Base-by-base conservation (phyloP, 179 eudicot genomes). In the Drosera spatulata region DNA sequence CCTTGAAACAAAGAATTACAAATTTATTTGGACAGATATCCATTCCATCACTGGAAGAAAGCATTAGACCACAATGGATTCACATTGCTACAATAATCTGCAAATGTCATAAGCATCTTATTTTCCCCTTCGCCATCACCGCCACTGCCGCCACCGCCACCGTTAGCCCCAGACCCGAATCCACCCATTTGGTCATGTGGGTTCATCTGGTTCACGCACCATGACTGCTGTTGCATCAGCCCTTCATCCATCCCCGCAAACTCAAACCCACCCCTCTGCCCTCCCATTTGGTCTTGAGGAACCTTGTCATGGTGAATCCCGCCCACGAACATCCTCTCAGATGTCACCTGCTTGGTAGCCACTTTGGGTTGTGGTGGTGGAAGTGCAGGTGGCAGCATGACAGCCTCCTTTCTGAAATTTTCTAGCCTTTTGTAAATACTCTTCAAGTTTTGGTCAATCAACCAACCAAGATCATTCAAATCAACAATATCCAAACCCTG, bases 391-490 rank as follows among this genome's bases (percentile, higher is more conserved):
- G 55, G 56, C 37, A 7, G 33, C 22, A 22, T 7, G 13, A 22
- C 56, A 1, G 56, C 56, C 6, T 33, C 56, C 7, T 66, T 75
- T 10, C 46, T 60, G 0, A 73, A 7, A 11, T 6, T 15, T 48
- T 64, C 70, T 3, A 70, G 9, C 41, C 70, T 67, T 13, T 73
- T 61, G n/a, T 46, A 53, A 52, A 77, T 73, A 54, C 67, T 75
- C 60, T 51, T 53, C n/a, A 77, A 41, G 13, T 68, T 66, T 51
- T 68, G 73, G 52, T 77, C 73, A 61, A 67, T 67, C 58, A 77
- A 71, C 73, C 73, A 77, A 58, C 73, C 66, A 41, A 77, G 70
- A 42, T 77, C 81, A 66, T 69, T 77, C 42, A 77, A 38, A 53
- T 77, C 81, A 10, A 73, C 38, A 6, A 73, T 56, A 53, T 46